Percentiles rank a stretch among this genome's conserved stretches.
Evolutionary conservation across 495 filamentous ascomycete genomes (phyloP).

Genomic region (Penicillium chermesinum): DNA sequence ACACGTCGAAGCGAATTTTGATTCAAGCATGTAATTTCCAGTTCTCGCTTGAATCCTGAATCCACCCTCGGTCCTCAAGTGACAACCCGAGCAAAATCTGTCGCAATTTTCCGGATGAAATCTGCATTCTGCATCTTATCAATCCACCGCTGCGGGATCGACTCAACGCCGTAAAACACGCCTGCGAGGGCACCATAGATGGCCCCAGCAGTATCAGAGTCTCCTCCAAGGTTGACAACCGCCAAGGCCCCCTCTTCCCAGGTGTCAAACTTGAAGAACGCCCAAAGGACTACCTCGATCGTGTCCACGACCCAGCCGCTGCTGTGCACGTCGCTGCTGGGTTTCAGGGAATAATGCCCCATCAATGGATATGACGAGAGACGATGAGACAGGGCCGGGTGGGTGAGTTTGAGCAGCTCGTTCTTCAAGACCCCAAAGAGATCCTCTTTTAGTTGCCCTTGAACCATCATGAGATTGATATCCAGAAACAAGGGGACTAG

Average conservation of each 20-base stretch:
- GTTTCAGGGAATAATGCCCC: slow-evolving; percentile 14
- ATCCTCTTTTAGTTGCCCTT: slow-evolving; percentile 21
- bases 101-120: slow-evolving; percentile 26
- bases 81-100: slow-evolving; percentile 22
- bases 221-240: slow-evolving; percentile 44
- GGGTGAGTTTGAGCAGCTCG: slow-evolving; percentile 15
- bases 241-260: slow-evolving; percentile 40
- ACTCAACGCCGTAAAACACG: slow-evolving; percentile 38
- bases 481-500: neutral
- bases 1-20: too few species aligned
- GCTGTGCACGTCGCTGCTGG: slow-evolving; percentile 20
- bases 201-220: slow-evolving; percentile 49
- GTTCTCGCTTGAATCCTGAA: too few species aligned
- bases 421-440: slow-evolving; percentile 6
- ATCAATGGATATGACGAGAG: slow-evolving; percentile 17
- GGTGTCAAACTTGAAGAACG: slow-evolving; percentile 34
- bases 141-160: slow-evolving; percentile 32
- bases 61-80: neutral
- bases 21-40: too few species aligned
- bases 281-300: slow-evolving; percentile 44
- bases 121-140: slow-evolving; percentile 23
- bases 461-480: neutral
- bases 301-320: slow-evolving; percentile 46
- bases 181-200: slow-evolving; percentile 47
- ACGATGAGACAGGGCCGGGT: slow-evolving; percentile 15